phyloP scores from a whole-genome alignment of 768 basidiomycete species.

The Lactifluus volemus region DNA sequence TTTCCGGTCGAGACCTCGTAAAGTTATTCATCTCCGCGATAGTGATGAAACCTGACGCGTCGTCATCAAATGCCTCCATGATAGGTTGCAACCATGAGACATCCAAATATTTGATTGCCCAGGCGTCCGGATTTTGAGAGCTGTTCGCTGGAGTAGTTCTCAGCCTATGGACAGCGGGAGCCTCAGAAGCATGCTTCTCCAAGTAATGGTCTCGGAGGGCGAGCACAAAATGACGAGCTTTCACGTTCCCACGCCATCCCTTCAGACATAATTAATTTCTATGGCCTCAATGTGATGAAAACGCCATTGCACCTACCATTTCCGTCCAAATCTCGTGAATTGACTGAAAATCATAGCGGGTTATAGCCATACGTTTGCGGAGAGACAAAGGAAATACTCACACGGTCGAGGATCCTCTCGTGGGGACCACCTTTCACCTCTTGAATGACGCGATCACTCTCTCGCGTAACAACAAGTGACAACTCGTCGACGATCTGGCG shows the following conservation, averaged over 20 bases:
- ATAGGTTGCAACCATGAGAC: slow-evolving; percentile 22
- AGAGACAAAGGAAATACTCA: background rate
- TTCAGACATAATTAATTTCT: background rate
- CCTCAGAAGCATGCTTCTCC: slow-evolving; percentile 17
- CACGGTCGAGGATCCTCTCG: slow-evolving; percentile 19
- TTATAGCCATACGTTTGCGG: background rate
- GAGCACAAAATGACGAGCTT: slow-evolving; percentile 19
- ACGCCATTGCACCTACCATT: slow-evolving; percentile 18
- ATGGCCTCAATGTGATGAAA: too few relatives aligned
- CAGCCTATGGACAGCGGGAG: background rate
- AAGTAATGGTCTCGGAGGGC: slow-evolving; percentile 28
- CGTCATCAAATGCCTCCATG: slow-evolving; percentile 29
- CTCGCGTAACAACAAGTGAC: slow-evolving; percentile 17
- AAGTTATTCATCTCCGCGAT: slow-evolving; percentile 13
- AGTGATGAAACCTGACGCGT: slow-evolving; percentile 28
- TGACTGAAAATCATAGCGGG: background rate
- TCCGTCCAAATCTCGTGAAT: slow-evolving; percentile 19
- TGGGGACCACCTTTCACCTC: slow-evolving; percentile 22
- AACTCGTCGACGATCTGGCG: slow-evolving; percentile 10
- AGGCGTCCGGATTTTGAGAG: slow-evolving; percentile 19
- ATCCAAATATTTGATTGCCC: slow-evolving; percentile 25
- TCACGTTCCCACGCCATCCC: slow-evolving; percentile 18
- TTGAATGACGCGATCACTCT: slow-evolving; percentile 14
- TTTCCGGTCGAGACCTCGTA: slow-evolving; percentile 16
- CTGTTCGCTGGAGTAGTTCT: background rate